Evolutionary conservation across 1,284 basidiomycete genomes (phyloP).

Genomic region (Clitocybe nebularis): DNA sequence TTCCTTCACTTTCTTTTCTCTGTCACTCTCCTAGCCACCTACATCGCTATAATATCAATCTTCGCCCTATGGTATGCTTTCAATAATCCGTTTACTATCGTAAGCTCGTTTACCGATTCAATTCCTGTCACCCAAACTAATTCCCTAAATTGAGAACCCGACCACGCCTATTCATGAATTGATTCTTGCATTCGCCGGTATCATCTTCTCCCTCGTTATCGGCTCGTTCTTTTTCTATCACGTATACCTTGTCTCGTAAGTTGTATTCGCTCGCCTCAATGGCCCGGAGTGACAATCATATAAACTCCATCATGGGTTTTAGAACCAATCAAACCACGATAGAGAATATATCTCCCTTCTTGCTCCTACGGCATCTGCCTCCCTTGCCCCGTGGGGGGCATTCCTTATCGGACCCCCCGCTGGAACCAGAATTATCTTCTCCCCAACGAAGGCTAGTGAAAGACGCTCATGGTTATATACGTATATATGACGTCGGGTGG

Average conservation of each 20-base stretch:
- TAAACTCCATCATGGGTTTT: constrained; percentile 5
- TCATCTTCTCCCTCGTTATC: constrained; percentile 63
- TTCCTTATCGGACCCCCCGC: constrained; percentile 58
- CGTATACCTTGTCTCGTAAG: constrained; percentile 75
- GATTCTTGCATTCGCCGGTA: constrained; percentile 58
- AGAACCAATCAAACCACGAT: constrained; percentile 87
- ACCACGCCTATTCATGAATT: constrained; percentile 70
- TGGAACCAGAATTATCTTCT: constrained; percentile 75
- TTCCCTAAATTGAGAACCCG: constrained; percentile 46
- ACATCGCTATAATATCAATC: constrained; percentile 55
- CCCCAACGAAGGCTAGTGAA: constrained; percentile 66
- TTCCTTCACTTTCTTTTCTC: constrained; percentile 81
- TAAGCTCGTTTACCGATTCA: constrained; percentile 31
- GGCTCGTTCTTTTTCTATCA: constrained; percentile 80
- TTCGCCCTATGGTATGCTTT: constrained; percentile 67
- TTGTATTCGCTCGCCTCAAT: constrained; percentile 14
- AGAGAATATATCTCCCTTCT: constrained; percentile 75
- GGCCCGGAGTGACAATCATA: constrained; percentile 4
- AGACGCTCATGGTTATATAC: constrained; percentile 62
- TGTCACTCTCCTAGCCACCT: constrained; percentile 60
- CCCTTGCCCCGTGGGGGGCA: constrained; percentile 46
- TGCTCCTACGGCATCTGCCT: constrained; percentile 67
- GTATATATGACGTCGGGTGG: constrained; percentile 78
- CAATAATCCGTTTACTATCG: constrained; percentile 53
- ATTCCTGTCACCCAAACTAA: constrained; percentile 2